Evolutionary conservation across 2,329 filamentous ascomycete species (phyloP).

Genomic region (Cytospora leucostoma): DNA sequence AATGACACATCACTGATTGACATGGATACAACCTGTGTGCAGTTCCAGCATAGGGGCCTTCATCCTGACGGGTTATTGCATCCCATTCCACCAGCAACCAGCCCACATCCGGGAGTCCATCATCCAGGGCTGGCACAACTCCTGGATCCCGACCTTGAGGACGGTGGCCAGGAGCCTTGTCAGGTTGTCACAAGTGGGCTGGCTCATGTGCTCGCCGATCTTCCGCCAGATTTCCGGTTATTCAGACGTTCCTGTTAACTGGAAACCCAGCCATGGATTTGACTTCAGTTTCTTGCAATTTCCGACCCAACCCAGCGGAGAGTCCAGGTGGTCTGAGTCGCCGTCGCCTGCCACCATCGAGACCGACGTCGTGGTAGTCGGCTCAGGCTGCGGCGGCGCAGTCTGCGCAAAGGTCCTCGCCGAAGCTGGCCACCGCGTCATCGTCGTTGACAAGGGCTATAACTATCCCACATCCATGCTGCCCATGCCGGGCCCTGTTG

Average conservation of each 20-base stretch:
- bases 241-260: conserved; percentile 53
- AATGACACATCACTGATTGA: not conserved
- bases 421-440: conserved; percentile 70
- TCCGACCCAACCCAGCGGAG: conserved; percentile 35
- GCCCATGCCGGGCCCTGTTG: conserved; percentile 67
- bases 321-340: conserved; percentile 32
- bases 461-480: conserved; percentile 69
- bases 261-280: conserved; percentile 52
- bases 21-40: conserved; percentile 13
- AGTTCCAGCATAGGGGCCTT: conserved; percentile 65
- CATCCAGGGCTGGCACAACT: conserved; percentile 61
- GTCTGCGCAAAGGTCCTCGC: conserved; percentile 81
- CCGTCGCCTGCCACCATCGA: conserved; percentile 60
- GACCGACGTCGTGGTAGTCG: conserved; percentile 82
- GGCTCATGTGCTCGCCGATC: conserved; percentile 56
- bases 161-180: conserved; percentile 58
- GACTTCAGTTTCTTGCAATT: conserved; percentile 66
- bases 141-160: conserved; percentile 57
- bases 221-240: conserved; percentile 60
- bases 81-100: conserved; percentile 63
- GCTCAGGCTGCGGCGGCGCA: conserved; percentile 82
- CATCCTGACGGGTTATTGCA: conserved; percentile 67
- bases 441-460: conserved; percentile 81
- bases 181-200: conserved; percentile 55
- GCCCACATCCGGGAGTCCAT: conserved; percentile 61